A percentile compares a stretch with the other conserved stretches of the same genome.
phyloP scores from a whole-genome alignment of 208 protist species.

The Acanthamoeba quina region DNA sequence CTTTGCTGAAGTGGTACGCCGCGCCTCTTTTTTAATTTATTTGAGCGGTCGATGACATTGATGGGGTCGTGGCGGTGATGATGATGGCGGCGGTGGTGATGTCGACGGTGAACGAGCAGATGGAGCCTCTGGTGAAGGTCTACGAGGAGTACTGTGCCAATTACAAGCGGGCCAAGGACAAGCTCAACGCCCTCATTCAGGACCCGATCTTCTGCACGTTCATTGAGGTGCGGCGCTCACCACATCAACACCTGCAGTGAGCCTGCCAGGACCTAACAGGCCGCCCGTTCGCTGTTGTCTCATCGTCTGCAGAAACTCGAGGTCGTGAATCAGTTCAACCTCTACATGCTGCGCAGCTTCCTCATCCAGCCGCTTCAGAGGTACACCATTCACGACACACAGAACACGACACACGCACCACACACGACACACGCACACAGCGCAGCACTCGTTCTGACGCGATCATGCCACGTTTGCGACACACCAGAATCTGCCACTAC shows the following conservation, averaged over 20 bases:
- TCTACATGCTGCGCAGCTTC: slow-evolving; percentile 31
- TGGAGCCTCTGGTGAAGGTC: background rate
- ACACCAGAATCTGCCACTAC: slow-evolving; percentile 17
- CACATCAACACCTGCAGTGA: background rate
- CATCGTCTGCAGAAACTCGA: background rate
- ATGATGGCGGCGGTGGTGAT: background rate
- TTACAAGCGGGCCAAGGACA: slow-evolving; percentile 57
- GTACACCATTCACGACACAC: background rate
- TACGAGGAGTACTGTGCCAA: slow-evolving; percentile 8
- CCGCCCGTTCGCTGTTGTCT: background rate
- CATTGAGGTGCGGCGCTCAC: background rate
- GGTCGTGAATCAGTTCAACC: slow-evolving; percentile 21
- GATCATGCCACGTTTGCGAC: too few relatives aligned
- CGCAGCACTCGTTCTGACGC: background rate
- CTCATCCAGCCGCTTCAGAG: slow-evolving; percentile 22
- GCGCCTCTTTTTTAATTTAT: background rate
- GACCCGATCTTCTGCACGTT: slow-evolving; percentile 16
- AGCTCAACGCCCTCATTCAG: slow-evolving; percentile 39
- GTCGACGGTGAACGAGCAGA: background rate
- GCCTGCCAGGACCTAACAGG: background rate
- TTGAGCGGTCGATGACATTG: background rate
- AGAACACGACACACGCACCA: background rate
- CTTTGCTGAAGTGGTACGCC: background rate
- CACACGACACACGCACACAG: background rate
- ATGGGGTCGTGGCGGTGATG: background rate